Evolutionary conservation across 2,329 filamentous ascomycete species (phyloP).

Genomic region (Purpureocillium takamizusanense): DNA sequence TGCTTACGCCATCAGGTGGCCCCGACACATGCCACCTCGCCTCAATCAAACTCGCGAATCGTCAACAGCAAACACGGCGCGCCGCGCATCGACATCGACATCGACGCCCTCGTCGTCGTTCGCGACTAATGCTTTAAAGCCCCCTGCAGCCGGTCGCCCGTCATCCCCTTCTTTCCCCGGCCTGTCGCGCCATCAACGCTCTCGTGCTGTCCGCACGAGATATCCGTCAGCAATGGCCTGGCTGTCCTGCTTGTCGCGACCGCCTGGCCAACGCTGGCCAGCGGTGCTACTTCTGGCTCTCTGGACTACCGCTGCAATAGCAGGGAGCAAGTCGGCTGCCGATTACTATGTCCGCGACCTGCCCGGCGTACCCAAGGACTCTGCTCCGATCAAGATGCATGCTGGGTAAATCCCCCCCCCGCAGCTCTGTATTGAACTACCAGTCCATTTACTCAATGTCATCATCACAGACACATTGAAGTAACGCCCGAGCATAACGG

Average conservation of each 20-base stretch:
- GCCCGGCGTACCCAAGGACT: conserved; percentile 67
- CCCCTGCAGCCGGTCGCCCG: too few species aligned
- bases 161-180: background rate
- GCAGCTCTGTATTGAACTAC: background rate
- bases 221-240: conserved; percentile 5
- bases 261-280: conserved; percentile 16
- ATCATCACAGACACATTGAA: conserved; percentile 68
- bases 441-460: too few species aligned
- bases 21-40: conserved; percentile 8
- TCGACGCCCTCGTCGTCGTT: background rate
- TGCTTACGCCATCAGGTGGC: conserved; percentile 3
- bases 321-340: conserved; percentile 32
- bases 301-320: conserved; percentile 25
- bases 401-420: conserved; percentile 61
- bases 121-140: conserved; percentile 1
- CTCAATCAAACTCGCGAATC: background rate
- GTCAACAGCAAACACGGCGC: background rate
- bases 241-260: background rate
- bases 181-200: background rate
- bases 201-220: conserved; percentile 2
- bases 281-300: conserved; percentile 29
- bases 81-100: background rate
- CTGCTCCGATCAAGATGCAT: conserved; percentile 87
- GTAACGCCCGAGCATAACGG: conserved; percentile 77
- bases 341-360: conserved; percentile 87